Base-by-base conservation (phyloP, 228 moss, liverwort and hornwort species). In the Sphagnum magellanicum region DNA sequence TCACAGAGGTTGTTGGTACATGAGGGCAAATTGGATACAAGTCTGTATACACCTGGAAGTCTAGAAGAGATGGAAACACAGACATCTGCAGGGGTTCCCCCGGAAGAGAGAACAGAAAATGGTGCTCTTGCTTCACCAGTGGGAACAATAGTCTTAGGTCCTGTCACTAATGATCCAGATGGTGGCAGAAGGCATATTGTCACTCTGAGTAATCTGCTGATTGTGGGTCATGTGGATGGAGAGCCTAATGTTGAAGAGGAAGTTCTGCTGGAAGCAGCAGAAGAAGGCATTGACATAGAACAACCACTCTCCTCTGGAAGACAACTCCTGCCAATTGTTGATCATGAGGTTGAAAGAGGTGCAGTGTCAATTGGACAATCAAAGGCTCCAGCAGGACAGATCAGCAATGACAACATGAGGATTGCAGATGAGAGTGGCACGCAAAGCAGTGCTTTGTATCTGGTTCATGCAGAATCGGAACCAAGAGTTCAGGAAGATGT, bases 301-400 rank as follows among this genome's bases (percentile, higher is more conserved):
- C 9, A 12, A 12, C 1, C 8, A 12, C 12, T 55, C 9, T 12
- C 12, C 12, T 55, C 55, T 55, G 3, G 55, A 55, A 12, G 12
- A 55, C 8, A 4, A 8, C 9, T 8, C 8, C 12, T 8, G 55
- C 55, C 55, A 55, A 8, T 55, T 4, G 55, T 7, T 7, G 67
- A n/a, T 57, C 11, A 46, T 53, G 32, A 57, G 51, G 16, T 53
- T 68, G 67, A 68, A 10, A 10, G 53, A 5, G 14, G 16, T 48
- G n/a, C 71, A 6, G 84, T 80, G 78, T 76, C 77, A 69, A 77
- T 77, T 53, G 73, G 80, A 64, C 70, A 68, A 51, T 72, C 76
- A 76, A 66, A 62, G 15, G 62, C 55, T 55, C 8, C 16, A 62
- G 74, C 78, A 12, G 16, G 72, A 53, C 76, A 71, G 72, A 74